phyloP scores from a whole-genome alignment of 2,329 filamentous ascomycete species.

The Hortaea werneckii region DNA sequence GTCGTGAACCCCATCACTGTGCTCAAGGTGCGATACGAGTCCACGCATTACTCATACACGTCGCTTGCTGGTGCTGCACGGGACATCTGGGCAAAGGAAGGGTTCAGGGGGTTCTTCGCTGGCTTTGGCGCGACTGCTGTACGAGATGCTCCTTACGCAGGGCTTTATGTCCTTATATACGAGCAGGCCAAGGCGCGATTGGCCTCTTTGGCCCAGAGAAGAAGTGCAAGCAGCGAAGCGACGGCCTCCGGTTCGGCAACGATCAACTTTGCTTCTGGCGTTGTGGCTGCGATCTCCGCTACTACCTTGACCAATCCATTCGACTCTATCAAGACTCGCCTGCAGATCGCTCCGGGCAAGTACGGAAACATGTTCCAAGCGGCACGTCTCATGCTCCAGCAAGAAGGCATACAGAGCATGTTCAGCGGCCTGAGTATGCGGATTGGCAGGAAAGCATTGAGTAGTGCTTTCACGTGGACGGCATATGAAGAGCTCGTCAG shows the following conservation, averaged over 20 bases:
- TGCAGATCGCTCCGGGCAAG: slow-evolving; percentile 75
- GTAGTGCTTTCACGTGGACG: slow-evolving; percentile 93
- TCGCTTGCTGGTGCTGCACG: slow-evolving; percentile 61
- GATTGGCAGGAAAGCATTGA: slow-evolving; percentile 84
- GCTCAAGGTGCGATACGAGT: slow-evolving; percentile 93
- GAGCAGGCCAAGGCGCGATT: slow-evolving; percentile 67
- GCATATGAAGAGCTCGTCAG: slow-evolving; percentile 89
- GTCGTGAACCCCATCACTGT: slow-evolving; percentile 93
- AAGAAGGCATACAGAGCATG: slow-evolving; percentile 71
- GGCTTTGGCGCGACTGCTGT: slow-evolving; percentile 91
- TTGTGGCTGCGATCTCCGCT: slow-evolving; percentile 69
- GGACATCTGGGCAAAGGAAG: slow-evolving; percentile 65
- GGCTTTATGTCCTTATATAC: slow-evolving; percentile 88
- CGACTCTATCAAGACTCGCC: slow-evolving; percentile 87
- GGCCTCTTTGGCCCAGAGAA: slow-evolving; percentile 20
- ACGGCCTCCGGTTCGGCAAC: slow-evolving; percentile 41
- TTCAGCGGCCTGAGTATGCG: slow-evolving; percentile 79
- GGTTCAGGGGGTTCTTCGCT: slow-evolving; percentile 76
- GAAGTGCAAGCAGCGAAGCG: background rate
- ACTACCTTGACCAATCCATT: slow-evolving; percentile 92
- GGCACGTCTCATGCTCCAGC: slow-evolving; percentile 62
- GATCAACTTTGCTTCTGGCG: slow-evolving; percentile 79
- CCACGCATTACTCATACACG: slow-evolving; percentile 70
- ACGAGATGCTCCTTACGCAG: slow-evolving; percentile 91
- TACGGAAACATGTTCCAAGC: slow-evolving; percentile 80